A percentile compares a stretch with the other conserved stretches of the same genome.
phyloP scores from a whole-genome alignment of 164 flowering plant genomes.

The Brasenia schreberi region DNA sequence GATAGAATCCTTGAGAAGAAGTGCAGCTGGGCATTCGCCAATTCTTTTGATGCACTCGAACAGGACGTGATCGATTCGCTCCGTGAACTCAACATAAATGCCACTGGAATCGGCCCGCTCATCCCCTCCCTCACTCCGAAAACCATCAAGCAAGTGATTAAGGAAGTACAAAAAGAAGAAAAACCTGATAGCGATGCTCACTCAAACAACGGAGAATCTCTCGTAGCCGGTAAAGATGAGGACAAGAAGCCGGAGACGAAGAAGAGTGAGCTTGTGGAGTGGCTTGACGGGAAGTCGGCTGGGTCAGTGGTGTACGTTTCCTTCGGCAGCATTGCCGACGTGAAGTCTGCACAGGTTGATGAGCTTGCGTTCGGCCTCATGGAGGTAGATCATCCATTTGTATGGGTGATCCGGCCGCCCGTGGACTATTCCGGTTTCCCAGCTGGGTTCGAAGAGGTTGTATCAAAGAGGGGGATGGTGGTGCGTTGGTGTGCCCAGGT shows the following conservation, averaged over 20 bases:
- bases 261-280: slow-evolving; percentile 2
- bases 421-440: slow-evolving; percentile 2
- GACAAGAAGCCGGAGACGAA: slow-evolving; percentile 1
- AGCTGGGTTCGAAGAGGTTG: neutral
- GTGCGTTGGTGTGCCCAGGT: too few relatives aligned
- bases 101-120: slow-evolving; percentile 33
- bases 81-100: slow-evolving; percentile 8
- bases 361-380: too few relatives aligned
- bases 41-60: slow-evolving; percentile 35
- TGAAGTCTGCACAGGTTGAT: too few relatives aligned
- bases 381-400: too few relatives aligned
- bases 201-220: neutral
- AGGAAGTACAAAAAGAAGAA: slow-evolving; percentile 29
- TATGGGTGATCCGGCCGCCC: neutral
- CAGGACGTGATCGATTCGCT: slow-evolving; percentile 15
- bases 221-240: neutral
- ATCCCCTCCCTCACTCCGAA: slow-evolving; percentile 18
- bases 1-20: neutral
- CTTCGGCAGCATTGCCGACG: too few relatives aligned
- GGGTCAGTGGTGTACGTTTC: too few relatives aligned
- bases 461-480: too few relatives aligned
- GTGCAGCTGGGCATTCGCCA: slow-evolving; percentile 17
- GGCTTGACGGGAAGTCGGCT: too few relatives aligned
- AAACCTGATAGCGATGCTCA: neutral
- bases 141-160: slow-evolving; percentile 7